These are phyloP conservation scores for Theileria annulata DNA, from an alignment of 169 alveolate species.

Conservation along the genomic window DNA sequence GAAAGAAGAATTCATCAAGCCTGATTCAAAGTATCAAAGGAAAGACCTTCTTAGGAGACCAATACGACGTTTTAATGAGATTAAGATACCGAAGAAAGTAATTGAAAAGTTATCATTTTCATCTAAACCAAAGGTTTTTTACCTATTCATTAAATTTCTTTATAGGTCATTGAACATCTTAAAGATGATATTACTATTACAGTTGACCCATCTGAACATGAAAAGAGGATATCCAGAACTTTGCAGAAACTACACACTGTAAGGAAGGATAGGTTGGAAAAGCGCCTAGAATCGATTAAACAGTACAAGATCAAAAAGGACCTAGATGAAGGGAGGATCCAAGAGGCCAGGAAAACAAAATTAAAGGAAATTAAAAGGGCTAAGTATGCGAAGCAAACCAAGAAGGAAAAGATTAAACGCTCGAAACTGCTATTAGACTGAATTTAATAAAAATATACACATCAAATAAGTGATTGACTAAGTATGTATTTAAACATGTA, in stretches of 20 bases:
- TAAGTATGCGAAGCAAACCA: slow-evolving; percentile 31
- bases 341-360: slow-evolving; percentile 20
- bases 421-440: slow-evolving; percentile 41
- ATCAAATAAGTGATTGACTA: background rate
- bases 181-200: slow-evolving; percentile 24
- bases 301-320: slow-evolving; percentile 31
- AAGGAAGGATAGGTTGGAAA: slow-evolving; percentile 59
- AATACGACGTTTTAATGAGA: slow-evolving; percentile 79
- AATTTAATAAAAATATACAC: background rate
- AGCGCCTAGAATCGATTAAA: slow-evolving; percentile 34
- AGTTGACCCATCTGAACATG: slow-evolving; percentile 51
- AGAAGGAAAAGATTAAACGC: slow-evolving; percentile 36
- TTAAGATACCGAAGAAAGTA: slow-evolving; percentile 83
- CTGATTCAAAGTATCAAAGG: slow-evolving; percentile 82
- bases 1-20: slow-evolving; percentile 75
- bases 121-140: slow-evolving; percentile 77
- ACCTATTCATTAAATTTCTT: background rate
- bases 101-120: slow-evolving; percentile 86
- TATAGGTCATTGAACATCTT: slow-evolving; percentile 26
- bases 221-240: slow-evolving; percentile 31
- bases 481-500: background rate
- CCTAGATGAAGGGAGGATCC: slow-evolving; percentile 28
- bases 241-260: slow-evolving; percentile 54
- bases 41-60: slow-evolving; percentile 80
- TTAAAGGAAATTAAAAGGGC: slow-evolving; percentile 27